Conservation (phyloP, 495 filamentous ascomycete species). For the Daldinia bambusicola region DNA sequence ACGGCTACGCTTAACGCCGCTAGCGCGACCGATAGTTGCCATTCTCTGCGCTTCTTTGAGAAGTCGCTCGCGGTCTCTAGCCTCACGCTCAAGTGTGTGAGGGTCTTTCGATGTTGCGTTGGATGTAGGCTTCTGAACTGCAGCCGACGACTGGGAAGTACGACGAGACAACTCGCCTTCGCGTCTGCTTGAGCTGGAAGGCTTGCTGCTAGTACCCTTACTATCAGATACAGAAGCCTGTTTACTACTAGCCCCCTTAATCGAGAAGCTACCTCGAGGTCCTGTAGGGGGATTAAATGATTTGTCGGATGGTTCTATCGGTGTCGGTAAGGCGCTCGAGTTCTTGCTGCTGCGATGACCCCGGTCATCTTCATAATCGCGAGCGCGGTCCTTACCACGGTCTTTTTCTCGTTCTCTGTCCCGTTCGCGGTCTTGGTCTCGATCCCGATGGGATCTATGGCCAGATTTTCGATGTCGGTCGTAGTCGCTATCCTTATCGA, state of each 20-base stretch:
- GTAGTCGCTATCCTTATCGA: conserved; percentile 51
- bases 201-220: conserved; percentile 48
- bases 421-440: conserved; percentile 57
- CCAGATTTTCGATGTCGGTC: conserved; percentile 52
- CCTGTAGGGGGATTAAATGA: conserved; percentile 55
- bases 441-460: conserved; percentile 59
- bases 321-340: conserved; percentile 53
- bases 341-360: conserved; percentile 64
- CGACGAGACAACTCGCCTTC: conserved; percentile 48
- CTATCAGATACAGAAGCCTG: conserved; percentile 48
- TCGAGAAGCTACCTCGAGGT: conserved; percentile 50
- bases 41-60: conserved; percentile 82
- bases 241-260: conserved; percentile 51
- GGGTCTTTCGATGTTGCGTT: conserved; percentile 61
- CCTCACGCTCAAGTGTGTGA: conserved; percentile 80
- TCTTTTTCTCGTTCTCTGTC: conserved; percentile 61
- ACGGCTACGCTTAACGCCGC: conserved; percentile 55
- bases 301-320: conserved; percentile 52
- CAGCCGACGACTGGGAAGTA: conserved; percentile 55
- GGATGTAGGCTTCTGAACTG: conserved; percentile 47
- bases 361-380: conserved; percentile 57
- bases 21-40: conserved; percentile 54
- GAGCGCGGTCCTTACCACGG: conserved; percentile 56
- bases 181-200: conserved; percentile 41
- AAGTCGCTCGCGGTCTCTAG: conserved; percentile 77